phyloP scores from a whole-genome alignment of 106 monocot species.

The Alisma plantagoaquatica region DNA sequence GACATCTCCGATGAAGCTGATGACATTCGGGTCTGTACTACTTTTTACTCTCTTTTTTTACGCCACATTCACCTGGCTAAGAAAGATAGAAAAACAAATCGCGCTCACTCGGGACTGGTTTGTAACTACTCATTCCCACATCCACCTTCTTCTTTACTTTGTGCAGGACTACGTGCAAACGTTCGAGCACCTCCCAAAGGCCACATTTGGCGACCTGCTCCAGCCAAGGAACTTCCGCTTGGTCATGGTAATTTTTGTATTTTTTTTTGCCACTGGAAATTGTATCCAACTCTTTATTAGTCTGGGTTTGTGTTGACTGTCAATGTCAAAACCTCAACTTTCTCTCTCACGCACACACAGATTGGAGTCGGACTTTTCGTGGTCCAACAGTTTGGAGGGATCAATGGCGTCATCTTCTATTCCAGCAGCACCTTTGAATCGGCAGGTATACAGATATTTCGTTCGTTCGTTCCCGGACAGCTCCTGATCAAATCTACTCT shows the following conservation, averaged over 20 bases:
- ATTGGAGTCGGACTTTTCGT: constrained; percentile 61
- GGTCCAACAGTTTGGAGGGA: constrained; percentile 69
- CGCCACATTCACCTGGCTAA: not conserved
- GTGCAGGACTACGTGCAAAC: constrained; percentile 40
- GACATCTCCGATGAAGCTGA: constrained; percentile 50
- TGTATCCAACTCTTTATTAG: not conserved
- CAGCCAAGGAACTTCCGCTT: constrained; percentile 33
- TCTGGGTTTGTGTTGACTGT: not conserved
- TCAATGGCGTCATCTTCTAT: constrained; percentile 65
- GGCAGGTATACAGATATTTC: constrained; percentile 27
- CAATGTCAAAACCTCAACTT: not conserved
- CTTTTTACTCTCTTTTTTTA: not conserved
- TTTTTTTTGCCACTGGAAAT: not conserved
- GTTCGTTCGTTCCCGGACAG: not conserved
- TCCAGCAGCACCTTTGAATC: constrained; percentile 51
- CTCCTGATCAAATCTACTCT: not conserved
- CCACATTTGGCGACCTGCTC: constrained; percentile 40
- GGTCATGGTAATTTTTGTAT: constrained; percentile 45
- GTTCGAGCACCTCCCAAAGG: constrained; percentile 36
- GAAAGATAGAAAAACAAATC: no score
- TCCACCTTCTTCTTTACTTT: not conserved
- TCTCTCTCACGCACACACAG: constrained; percentile 10
- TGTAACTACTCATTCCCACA: not conserved
- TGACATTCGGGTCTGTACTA: constrained; percentile 43
- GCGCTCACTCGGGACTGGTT: not conserved